These are phyloP conservation scores for Amphichorda felina DNA, from an alignment of 2,329 filamentous ascomycete genomes.

Conservation along the genomic window DNA sequence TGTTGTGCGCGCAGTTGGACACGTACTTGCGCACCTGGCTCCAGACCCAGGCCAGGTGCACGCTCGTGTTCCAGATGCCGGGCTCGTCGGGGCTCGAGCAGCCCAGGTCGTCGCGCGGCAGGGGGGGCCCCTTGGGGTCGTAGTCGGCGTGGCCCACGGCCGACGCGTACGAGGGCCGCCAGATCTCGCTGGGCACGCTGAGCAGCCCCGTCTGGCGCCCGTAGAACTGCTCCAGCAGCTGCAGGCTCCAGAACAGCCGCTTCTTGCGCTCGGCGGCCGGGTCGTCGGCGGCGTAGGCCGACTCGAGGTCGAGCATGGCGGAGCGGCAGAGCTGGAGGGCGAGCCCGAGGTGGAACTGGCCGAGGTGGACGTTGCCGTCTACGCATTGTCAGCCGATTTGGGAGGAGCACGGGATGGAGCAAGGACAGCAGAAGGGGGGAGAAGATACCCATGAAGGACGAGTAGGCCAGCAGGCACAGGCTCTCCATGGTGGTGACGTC, in stretches of 20 bases:
- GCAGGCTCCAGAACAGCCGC: conserved; percentile 37
- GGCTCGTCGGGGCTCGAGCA: conserved; percentile 24
- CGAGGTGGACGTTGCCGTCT: conserved; percentile 36
- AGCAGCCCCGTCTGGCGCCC: conserved; percentile 32
- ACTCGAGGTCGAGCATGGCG: conserved; percentile 32
- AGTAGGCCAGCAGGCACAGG: conserved; percentile 35
- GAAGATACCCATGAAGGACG: conserved; percentile 37
- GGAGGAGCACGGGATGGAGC: neutral
- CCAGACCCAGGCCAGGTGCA: conserved; percentile 39
- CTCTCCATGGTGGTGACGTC: conserved; percentile 36
- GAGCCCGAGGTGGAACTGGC: conserved; percentile 36
- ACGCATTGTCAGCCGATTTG: conserved; percentile 1
- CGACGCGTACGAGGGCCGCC: conserved; percentile 23
- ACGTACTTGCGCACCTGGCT: conserved; percentile 33
- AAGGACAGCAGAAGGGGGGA: too few species aligned
- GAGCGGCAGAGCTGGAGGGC: conserved; percentile 37
- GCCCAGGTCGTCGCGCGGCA: conserved; percentile 31
- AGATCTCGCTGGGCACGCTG: conserved; percentile 25
- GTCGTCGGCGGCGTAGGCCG: conserved; percentile 22
- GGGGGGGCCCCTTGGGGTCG: conserved; percentile 23
- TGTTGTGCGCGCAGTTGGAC: conserved; percentile 32
- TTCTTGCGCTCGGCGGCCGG: conserved; percentile 30
- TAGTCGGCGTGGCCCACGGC: conserved; percentile 11
- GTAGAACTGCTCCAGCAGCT: conserved; percentile 36
- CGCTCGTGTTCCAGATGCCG: conserved; percentile 36